Base-by-base conservation (phyloP, 805 yeast species). In the Barnettozyma populi region DNA sequence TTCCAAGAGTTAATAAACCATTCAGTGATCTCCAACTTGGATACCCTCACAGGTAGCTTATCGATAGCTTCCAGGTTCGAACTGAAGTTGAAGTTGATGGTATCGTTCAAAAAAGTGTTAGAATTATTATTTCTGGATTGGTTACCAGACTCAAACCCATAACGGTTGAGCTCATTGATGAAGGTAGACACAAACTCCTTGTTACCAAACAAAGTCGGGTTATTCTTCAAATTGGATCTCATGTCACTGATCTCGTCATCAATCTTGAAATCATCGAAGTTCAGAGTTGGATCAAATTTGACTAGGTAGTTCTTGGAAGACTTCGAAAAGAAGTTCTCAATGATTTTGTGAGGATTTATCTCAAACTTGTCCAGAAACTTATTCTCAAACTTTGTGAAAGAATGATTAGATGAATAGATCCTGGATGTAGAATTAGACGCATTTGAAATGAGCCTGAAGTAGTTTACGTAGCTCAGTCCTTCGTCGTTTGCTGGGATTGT, bases 1-100 rank as follows among this genome's bases (percentile, higher is more conserved):
- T 68, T 67, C 73, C 72, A 69, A 21, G 70, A 63, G 38, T 67
- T 65, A 41, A 68, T 65, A 40, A 68, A 66, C 71, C 71, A 68
- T 44, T 67, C 69, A 23, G 66, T 65, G 36, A 67, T 57, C n/a
- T 61, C 65, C 34, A 65, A 48, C 50, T 68, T 68, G 2, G 70
- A 68, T 13, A 68, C 61, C 44, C 68, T 59, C 7, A 66, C 66
- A 7, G 66, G 64, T n/a, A 55, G 29, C 16, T 46, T 50, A 38
- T 60, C 57, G 14, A 57, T 48, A 20, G 47, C 53, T 36, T 58
- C 57, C n/a, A 57, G 35, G 9, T 52, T 55, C 9, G 65, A 58
- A 44, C 56, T 53, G 52, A 61, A 59, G 50, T 60, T 56, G 56
- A 61, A 55, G 44, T 61, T 61, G 44, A 61, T 61, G 11, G 65